phyloP scores from a whole-genome alignment of 2,329 filamentous ascomycete genomes.

The Fusarium sp. region DNA sequence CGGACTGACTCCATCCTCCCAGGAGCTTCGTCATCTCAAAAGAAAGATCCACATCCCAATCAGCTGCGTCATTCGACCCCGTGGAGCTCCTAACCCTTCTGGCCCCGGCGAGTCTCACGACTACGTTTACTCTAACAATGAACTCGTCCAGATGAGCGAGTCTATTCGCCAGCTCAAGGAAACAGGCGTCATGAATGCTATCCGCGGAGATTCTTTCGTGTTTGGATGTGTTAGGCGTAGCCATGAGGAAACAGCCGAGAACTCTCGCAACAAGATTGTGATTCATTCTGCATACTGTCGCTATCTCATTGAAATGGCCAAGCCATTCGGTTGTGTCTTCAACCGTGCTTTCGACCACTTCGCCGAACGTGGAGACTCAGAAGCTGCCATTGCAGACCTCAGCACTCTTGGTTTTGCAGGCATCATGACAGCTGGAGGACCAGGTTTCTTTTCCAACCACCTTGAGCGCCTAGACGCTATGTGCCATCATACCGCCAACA shows the following conservation, averaged over 20 bases:
- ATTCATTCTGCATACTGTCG: slow-evolving; percentile 56
- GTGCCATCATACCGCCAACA: slow-evolving; percentile 40
- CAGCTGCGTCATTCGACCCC: slow-evolving; percentile 67
- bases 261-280: slow-evolving; percentile 17
- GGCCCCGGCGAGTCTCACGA: slow-evolving; percentile 47
- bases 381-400: slow-evolving; percentile 49
- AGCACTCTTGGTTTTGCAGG: slow-evolving; percentile 59
- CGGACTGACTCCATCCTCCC: slow-evolving; percentile 61
- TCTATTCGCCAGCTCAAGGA: slow-evolving; percentile 53
- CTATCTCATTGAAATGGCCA: slow-evolving; percentile 54
- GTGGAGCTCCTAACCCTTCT: slow-evolving; percentile 31
- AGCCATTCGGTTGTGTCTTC: slow-evolving; percentile 60
- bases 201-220: slow-evolving; percentile 65
- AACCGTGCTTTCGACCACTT: slow-evolving; percentile 67
- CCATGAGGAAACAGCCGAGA: not conserved
- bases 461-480: slow-evolving; percentile 51
- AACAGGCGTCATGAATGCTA: slow-evolving; percentile 50
- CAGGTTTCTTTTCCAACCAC: slow-evolving; percentile 55
- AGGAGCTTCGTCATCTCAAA: slow-evolving; percentile 51
- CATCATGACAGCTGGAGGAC: slow-evolving; percentile 64
- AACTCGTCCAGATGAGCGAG: slow-evolving; percentile 57
- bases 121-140: slow-evolving; percentile 60
- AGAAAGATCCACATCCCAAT: slow-evolving; percentile 51
- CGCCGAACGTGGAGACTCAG: slow-evolving; percentile 41
- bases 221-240: slow-evolving; percentile 58